Conservation (phyloP, 2,329 filamentous ascomycete species). For the Byssoonygena ceratinophila region DNA sequence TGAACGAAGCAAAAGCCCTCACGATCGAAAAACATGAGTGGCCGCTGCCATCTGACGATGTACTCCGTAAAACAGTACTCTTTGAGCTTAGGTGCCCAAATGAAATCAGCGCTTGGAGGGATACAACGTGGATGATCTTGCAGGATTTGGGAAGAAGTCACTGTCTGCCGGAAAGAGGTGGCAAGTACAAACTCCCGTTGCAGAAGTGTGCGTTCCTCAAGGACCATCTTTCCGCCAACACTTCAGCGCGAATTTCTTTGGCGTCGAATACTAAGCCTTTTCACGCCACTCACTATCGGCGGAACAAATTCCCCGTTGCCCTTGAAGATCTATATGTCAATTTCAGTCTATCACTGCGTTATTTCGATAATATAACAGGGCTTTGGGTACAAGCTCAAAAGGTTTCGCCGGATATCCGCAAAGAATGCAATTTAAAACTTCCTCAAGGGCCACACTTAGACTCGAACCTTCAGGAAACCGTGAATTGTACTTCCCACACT, state of each 20-base stretch:
- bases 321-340: background rate
- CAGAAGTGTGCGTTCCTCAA: background rate
- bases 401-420: background rate
- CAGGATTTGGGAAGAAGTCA: background rate
- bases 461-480: conserved; percentile 11
- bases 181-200: background rate
- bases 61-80: conserved; percentile 36
- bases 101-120: conserved; percentile 41
- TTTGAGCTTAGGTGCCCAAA: conserved; percentile 44
- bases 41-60: conserved; percentile 38
- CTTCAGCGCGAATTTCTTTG: background rate
- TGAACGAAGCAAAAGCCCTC: conserved; percentile 29
- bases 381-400: background rate
- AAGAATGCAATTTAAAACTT: background rate
- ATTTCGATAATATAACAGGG: background rate
- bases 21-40: conserved; percentile 45
- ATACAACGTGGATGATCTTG: conserved; percentile 29
- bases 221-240: background rate
- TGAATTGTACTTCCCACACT: conserved; percentile 15
- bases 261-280: conserved; percentile 9
- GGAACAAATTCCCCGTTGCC: background rate
- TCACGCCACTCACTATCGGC: conserved; percentile 1
- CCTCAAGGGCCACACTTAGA: background rate
- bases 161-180: background rate
- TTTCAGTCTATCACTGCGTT: background rate